Conservation (phyloP, 345 rosid genomes). For the Clausena lansium region DNA sequence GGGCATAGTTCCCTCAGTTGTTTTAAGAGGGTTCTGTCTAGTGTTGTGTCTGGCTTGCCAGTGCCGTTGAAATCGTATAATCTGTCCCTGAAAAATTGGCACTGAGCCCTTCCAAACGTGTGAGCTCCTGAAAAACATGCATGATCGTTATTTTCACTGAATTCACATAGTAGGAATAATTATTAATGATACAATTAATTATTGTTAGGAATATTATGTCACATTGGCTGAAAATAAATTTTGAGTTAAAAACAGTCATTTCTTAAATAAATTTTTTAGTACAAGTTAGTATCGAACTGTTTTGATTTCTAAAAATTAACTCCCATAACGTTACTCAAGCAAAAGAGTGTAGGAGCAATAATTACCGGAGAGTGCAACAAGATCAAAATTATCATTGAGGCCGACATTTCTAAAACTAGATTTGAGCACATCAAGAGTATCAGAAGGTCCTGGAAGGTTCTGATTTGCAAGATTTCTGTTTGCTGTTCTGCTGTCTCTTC, state of each 20-base stretch:
- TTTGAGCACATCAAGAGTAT: slow-evolving; percentile 9
- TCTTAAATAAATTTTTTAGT: too few species aligned
- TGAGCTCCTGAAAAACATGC: slow-evolving; percentile 46
- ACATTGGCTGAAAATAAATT: too few species aligned
- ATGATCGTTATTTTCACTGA: too few species aligned
- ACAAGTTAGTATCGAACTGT: too few species aligned
- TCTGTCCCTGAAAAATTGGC: slow-evolving; percentile 29
- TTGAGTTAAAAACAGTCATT: too few species aligned
- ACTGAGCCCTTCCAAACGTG: slow-evolving; percentile 60
- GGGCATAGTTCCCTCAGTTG: slow-evolving; percentile 50
- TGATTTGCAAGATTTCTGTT: slow-evolving; percentile 20
- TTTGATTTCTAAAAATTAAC: too few species aligned
- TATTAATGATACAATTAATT: too few species aligned
- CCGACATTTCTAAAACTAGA: slow-evolving; percentile 12
- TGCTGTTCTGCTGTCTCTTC: slow-evolving; percentile 34
- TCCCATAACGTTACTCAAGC: too few species aligned
- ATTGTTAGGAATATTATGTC: too few species aligned
- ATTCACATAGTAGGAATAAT: too few species aligned
- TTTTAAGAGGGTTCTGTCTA: slow-evolving; percentile 37
- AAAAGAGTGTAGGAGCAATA: background rate
- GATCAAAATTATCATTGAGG: slow-evolving; percentile 22
- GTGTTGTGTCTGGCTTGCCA: slow-evolving; percentile 46
- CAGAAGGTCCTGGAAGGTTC: slow-evolving; percentile 13
- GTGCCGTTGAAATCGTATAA: slow-evolving; percentile 48
- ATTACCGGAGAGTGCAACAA: slow-evolving; percentile 28